Evolutionary conservation across 2,329 filamentous ascomycete genomes (phyloP).

Genomic region (Mycogone perniciosa): DNA sequence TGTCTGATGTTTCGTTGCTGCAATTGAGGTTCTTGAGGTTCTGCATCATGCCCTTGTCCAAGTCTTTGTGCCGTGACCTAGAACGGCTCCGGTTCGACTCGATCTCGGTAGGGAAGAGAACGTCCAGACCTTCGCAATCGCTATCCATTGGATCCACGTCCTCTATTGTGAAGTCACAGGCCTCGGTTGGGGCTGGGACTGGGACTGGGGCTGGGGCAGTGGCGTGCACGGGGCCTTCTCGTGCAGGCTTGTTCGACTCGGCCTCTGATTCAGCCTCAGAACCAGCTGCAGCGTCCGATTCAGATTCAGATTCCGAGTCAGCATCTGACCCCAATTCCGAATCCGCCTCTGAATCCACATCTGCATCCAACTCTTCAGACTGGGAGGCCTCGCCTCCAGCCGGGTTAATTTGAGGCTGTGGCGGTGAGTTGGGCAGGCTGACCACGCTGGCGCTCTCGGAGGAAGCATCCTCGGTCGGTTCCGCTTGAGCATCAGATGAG

Average conservation of each 20-base stretch:
- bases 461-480: conserved; percentile 23
- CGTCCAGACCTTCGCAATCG: conserved; percentile 36
- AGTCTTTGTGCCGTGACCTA: conserved; percentile 30
- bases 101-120: conserved; percentile 40
- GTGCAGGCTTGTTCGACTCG: conserved; percentile 10
- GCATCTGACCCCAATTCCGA: conserved; percentile 20
- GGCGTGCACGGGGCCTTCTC: conserved; percentile 16
- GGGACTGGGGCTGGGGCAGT: conserved; percentile 14
- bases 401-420: conserved; percentile 12
- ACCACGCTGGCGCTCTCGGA: conserved; percentile 23
- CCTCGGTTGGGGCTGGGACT: conserved; percentile 12
- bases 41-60: conserved; percentile 39
- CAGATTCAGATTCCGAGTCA: conserved; percentile 10
- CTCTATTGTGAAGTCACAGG: conserved; percentile 36
- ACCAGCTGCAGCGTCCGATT: neutral
- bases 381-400: conserved; percentile 15
- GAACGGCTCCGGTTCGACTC: conserved; percentile 41
- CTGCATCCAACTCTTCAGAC: conserved; percentile 14
- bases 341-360: conserved; percentile 17
- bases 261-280: conserved; percentile 15
- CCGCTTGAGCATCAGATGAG: conserved; percentile 16
- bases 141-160: conserved; percentile 42
- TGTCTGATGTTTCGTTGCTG: conserved; percentile 32
- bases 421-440: conserved; percentile 20
- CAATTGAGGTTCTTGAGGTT: conserved; percentile 42